These are phyloP conservation scores for Sugiyamaella castrensis DNA, from an alignment of 1,139 yeast species.

Conservation along the genomic window DNA sequence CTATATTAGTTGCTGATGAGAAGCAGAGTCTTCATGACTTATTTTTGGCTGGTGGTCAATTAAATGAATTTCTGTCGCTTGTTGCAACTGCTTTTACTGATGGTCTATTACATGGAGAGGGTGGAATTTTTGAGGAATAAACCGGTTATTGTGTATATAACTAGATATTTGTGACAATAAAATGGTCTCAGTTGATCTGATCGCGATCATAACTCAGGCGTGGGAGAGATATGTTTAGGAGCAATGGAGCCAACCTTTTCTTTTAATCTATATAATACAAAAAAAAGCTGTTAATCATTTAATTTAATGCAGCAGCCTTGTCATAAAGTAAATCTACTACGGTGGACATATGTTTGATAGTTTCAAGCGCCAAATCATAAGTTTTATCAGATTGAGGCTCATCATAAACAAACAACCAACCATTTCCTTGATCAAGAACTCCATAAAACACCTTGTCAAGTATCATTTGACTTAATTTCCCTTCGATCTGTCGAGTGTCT, in stretches of 20 bases:
- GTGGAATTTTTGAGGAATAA: conserved; percentile 26
- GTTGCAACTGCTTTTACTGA: conserved; percentile 58
- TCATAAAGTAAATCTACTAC: conserved; percentile 92
- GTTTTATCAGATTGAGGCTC: conserved; percentile 87
- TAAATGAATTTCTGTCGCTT: conserved; percentile 57
- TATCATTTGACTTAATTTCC: conserved; percentile 94
- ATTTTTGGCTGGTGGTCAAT: conserved; percentile 58
- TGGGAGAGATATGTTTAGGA: too few relatives aligned
- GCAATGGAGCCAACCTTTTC: conserved; percentile 8
- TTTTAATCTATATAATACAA: not conserved
- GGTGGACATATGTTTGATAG: conserved; percentile 79
- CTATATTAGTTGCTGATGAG: conserved; percentile 54
- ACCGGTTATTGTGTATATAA: not conserved
- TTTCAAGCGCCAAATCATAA: conserved; percentile 82
- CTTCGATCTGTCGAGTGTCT: conserved; percentile 86
- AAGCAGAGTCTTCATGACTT: conserved; percentile 49
- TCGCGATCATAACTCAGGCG: too few relatives aligned
- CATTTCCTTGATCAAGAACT: conserved; percentile 96
- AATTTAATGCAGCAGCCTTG: conserved; percentile 77
- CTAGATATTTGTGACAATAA: too few relatives aligned
- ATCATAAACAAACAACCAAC: conserved; percentile 91
- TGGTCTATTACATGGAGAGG: conserved; percentile 39
- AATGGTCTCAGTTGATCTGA: too few relatives aligned
- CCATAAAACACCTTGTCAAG: conserved; percentile 92
- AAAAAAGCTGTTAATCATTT: conserved; percentile 1